These are phyloP conservation scores for Fusarium newnesense DNA, from an alignment of 2,329 filamentous ascomycete genomes.

Conservation along the genomic window DNA sequence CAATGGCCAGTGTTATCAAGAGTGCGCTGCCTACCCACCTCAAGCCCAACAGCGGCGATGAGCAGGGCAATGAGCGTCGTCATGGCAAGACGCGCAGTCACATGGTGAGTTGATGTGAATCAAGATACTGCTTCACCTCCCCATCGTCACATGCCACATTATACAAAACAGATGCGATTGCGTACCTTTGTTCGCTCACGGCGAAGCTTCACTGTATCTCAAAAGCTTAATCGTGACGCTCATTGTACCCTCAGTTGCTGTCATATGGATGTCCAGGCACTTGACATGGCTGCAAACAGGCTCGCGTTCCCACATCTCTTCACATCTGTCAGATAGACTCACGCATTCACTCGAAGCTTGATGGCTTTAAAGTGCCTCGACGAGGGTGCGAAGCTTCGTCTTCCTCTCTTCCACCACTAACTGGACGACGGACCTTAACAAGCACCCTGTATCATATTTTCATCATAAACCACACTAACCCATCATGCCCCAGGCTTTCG, in stretches of 20 bases:
- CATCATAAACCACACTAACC: slow-evolving; percentile 40
- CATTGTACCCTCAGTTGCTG: not conserved
- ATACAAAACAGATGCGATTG: not conserved
- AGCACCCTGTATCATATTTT: not conserved
- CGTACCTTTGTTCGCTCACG: slow-evolving; percentile 1
- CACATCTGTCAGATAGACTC: not conserved
- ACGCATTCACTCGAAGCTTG: not conserved
- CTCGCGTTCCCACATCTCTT: not conserved
- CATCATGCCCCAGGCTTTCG: slow-evolving; percentile 78
- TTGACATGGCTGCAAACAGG: not conserved
- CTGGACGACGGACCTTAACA: not conserved
- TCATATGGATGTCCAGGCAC: not conserved
- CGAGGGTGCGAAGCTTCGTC: not conserved
- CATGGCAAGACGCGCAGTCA: slow-evolving; percentile 88
- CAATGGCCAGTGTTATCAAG: slow-evolving; percentile 77
- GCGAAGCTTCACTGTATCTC: slow-evolving; percentile 1
- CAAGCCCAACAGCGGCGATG: slow-evolving; percentile 67
- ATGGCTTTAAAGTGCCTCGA: not conserved
- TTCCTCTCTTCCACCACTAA: not conserved
- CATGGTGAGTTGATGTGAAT: slow-evolving; percentile 71
- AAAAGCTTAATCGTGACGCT: not conserved
- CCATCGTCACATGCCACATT: not conserved
- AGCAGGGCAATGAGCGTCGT: slow-evolving; percentile 66
- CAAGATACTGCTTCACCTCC: not conserved
- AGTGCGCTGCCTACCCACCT: slow-evolving; percentile 86